Base-by-base conservation (phyloP, 371 early-diverging fungal species). In the Gilbertella persicaria region DNA sequence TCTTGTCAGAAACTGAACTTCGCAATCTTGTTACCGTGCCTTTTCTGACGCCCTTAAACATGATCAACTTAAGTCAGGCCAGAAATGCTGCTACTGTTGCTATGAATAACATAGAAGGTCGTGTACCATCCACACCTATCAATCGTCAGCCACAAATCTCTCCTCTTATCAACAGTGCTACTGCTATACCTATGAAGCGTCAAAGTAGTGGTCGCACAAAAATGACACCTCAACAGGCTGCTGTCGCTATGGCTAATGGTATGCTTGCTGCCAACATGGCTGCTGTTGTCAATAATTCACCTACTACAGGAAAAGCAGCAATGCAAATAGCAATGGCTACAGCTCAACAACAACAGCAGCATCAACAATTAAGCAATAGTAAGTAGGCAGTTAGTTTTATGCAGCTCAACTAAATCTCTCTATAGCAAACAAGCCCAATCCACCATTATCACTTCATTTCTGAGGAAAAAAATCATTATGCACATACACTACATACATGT, bases 1-100 rank as follows among this genome's bases (percentile, higher is more conserved):
- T 81, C 7, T 47, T 83, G 13, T 71, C 80, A 19, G 84, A 83
- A 50, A 65, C 57, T 13, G 81, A 83, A 53, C 74, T 80, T 26
- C 71, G 81, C 14, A 76, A 67, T 30, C 65, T 83, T 17, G 59
- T 69, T 38, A 70, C 73, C 8, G 58, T 69, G 29, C 77, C 73
- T 6, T 71, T 64, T 42, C 33, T 67, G 29, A 62, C 69, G 6
- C 72, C 74, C 25, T 44, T 44, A 4, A 74, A 57, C 24, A 62
- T 67, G 45, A 51, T 64, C 25, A 64, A 55, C 36, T 50, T 51
- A 24, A 52, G 48, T 26, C 48, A 58, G 23, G 44, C 46, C 19
- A 46, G 56, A 14, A 29, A 53, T 37, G 57, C 49, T 30, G 55
- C 52, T 12, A 39, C 49, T 30, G 41, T 53, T 37, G 35, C 43